Conservation (phyloP, 305 asterid species). For the Fraxinus latifolia region DNA sequence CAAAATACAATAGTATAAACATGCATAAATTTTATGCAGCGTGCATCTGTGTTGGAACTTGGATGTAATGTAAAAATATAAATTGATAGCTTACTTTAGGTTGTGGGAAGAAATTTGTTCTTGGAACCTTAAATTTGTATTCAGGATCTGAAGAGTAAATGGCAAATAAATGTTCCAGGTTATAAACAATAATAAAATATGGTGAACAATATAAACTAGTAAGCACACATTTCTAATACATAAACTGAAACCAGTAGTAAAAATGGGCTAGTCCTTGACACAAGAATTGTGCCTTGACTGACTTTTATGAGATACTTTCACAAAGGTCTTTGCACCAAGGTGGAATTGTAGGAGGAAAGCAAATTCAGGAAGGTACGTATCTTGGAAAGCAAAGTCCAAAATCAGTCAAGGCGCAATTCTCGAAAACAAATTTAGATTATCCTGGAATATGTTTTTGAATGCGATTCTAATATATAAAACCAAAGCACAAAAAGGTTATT, state of each 20-base stretch:
- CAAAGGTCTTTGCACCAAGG: not conserved
- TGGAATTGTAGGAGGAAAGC: not conserved
- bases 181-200: not conserved
- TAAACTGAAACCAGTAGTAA: not conserved
- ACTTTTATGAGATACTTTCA: not conserved
- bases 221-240: not conserved
- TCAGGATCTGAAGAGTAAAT: conserved; percentile 59
- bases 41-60: not conserved
- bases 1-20: not conserved
- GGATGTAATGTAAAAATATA: not conserved
- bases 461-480: not conserved
- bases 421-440: not conserved
- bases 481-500: not conserved
- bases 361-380: not conserved
- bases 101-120: conserved; percentile 84
- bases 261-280: not conserved
- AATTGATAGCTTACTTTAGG: conserved; percentile 58
- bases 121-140: conserved; percentile 69
- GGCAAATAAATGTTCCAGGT: conserved; percentile 17
- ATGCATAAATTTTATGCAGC: conserved; percentile 2
- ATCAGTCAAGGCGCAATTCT: not conserved
- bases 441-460: not conserved
- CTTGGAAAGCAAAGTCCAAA: not conserved
- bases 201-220: not conserved
- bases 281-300: not conserved